phyloP scores from a whole-genome alignment of 352 stramenopile genomes.

The Phytophthora fragariaefolia region DNA sequence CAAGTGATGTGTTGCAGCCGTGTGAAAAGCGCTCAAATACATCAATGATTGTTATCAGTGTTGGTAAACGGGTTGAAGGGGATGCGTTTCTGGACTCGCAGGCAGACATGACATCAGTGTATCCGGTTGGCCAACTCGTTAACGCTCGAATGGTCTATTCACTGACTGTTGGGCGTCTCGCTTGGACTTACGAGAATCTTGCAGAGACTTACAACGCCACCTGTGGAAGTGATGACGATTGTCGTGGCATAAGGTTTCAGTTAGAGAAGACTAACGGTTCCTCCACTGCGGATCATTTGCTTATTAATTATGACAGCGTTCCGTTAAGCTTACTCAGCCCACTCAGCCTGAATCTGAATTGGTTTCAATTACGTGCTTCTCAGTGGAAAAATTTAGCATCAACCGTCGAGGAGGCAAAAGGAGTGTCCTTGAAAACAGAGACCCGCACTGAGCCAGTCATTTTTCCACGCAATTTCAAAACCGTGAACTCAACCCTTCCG shows the following conservation, averaged over 20 bases:
- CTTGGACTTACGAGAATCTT: slow-evolving; percentile 23
- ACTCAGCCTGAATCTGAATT: slow-evolving; percentile 14
- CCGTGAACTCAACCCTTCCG: slow-evolving; percentile 1
- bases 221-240: neutral
- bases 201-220: neutral
- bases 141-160: slow-evolving; percentile 30
- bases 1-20: slow-evolving; percentile 7
- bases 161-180: slow-evolving; percentile 30
- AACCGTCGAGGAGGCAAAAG: slow-evolving; percentile 16
- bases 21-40: slow-evolving; percentile 15
- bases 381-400: slow-evolving; percentile 15
- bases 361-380: neutral
- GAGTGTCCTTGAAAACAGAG: neutral
- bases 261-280: slow-evolving; percentile 6
- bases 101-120: neutral
- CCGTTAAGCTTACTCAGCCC: slow-evolving; percentile 12
- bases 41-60: slow-evolving; percentile 24
- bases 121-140: neutral
- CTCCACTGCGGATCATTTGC: neutral
- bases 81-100: slow-evolving; percentile 1
- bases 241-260: slow-evolving; percentile 13
- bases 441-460: slow-evolving; percentile 2
- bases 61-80: slow-evolving; percentile 24
- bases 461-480: slow-evolving; percentile 20
- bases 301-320: slow-evolving; percentile 6